Conservation (phyloP, 306 rosid species). For the Rosa chinensis region DNA sequence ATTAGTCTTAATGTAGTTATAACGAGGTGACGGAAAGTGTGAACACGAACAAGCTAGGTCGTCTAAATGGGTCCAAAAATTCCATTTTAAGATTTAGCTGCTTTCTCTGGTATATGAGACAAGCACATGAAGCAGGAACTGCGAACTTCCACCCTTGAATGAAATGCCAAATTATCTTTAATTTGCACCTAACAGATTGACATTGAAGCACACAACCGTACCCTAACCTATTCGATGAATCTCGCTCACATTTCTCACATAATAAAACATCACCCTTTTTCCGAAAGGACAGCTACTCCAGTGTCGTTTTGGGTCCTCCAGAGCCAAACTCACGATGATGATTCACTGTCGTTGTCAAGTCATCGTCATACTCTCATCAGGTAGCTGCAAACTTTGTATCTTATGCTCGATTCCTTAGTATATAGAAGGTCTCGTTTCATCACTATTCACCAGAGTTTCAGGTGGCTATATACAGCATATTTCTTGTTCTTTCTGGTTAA, state of each 20-base stretch:
- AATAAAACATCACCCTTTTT: neutral
- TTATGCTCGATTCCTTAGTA: neutral
- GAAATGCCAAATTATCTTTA: neutral
- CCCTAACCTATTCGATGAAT: neutral
- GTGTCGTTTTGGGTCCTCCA: neutral
- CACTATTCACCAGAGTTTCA: neutral
- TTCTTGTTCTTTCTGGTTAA: neutral
- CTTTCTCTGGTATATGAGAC: neutral
- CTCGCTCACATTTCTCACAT: neutral
- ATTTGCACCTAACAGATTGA: neutral
- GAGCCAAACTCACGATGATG: neutral
- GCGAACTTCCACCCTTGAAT: neutral
- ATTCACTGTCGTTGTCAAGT: neutral
- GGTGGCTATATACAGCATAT: neutral
- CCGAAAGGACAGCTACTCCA: neutral
- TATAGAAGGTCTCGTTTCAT: neutral
- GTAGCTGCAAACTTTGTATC: neutral
- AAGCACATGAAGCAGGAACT: neutral
- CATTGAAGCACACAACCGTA: neutral
- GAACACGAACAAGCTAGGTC: neutral
- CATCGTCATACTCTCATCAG: neutral
- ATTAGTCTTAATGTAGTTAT: neutral
- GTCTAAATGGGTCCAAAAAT: constrained; percentile 10
- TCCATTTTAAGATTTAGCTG: constrained; percentile 3
- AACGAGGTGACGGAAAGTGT: neutral